Percentiles rank a stretch among this genome's conserved stretches.
Evolutionary conservation across 2,329 filamentous ascomycete species (phyloP).

Genomic region (Fusarium verticillioides): DNA sequence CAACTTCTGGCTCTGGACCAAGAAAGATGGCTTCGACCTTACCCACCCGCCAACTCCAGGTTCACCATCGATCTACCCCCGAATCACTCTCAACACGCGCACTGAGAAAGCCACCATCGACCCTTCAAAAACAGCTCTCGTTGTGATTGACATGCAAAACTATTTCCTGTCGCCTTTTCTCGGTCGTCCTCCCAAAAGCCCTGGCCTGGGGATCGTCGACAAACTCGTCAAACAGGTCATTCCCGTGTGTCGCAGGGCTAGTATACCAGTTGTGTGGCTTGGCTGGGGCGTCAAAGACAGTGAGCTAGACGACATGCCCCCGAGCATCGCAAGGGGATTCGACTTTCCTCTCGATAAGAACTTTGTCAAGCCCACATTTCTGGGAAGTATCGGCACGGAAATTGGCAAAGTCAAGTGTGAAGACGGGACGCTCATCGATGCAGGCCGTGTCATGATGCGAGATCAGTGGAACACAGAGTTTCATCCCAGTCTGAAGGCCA

Average conservation of each 20-base stretch:
- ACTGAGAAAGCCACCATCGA: neutral
- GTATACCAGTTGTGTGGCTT: neutral
- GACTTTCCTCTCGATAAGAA: neutral
- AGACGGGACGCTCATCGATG: fast-evolving
- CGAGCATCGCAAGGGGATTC: neutral
- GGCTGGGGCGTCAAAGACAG: neutral
- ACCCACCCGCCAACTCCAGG: fast-evolving
- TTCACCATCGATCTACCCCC: fast-evolving
- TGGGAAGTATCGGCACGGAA: neutral
- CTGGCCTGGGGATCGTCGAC: neutral
- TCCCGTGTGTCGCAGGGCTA: neutral
- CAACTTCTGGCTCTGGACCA: neutral
- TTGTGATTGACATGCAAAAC: neutral
- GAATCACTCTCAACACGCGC: neutral
- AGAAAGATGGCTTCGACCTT: neutral
- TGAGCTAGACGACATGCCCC: fast-evolving
- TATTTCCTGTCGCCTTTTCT: neutral
- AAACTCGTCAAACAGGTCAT: neutral
- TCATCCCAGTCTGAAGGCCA: fast-evolving
- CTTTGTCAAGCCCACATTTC: neutral
- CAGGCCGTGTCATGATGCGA: neutral
- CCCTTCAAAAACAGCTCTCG: neutral
- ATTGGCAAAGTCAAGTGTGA: fast-evolving
- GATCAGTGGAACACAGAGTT: neutral
- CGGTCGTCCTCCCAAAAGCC: fast-evolving